A percentile compares a stretch with the other conserved stretches of the same genome.
Evolutionary conservation across 208 protist genomes (phyloP).

Genomic region (Borovskyia barvae): DNA sequence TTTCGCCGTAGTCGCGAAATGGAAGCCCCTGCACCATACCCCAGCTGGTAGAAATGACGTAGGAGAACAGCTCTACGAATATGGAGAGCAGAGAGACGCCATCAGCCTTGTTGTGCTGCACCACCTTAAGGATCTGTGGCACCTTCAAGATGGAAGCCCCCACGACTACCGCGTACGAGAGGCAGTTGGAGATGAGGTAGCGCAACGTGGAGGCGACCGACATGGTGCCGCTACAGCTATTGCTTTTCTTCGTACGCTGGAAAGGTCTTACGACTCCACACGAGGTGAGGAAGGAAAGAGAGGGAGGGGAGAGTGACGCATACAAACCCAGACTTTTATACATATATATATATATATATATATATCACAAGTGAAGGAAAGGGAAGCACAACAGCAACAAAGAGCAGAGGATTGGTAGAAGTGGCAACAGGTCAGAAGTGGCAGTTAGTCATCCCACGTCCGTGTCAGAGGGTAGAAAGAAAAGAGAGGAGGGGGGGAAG

Average conservation of each 20-base stretch:
- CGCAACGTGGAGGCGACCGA: conserved; percentile 30
- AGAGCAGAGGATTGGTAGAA: no score
- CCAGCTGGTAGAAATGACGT: conserved; percentile 80
- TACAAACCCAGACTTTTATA: neutral
- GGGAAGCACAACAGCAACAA: no score
- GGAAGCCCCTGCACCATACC: conserved; percentile 59
- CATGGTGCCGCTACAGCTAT: no score
- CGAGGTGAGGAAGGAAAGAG: no score
- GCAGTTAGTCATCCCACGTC: no score
- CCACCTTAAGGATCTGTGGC: conserved; percentile 82
- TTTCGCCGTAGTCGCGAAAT: conserved; percentile 82
- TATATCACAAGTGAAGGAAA: no score
- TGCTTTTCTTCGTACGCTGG: neutral
- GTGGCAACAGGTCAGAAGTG: no score
- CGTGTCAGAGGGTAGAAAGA: neutral
- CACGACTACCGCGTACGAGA: conserved; percentile 81
- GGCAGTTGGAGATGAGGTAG: conserved; percentile 56
- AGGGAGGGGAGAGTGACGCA: no score
- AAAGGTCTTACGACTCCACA: no score
- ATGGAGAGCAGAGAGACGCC: conserved; percentile 70
- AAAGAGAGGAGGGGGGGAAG: conserved; percentile 7
- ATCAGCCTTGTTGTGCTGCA: conserved; percentile 41
- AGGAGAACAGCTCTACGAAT: conserved; percentile 70
- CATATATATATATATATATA: neutral
- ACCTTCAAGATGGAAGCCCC: conserved; percentile 82